Base-by-base conservation (phyloP, 2,329 filamentous ascomycete species). In the Sphaerulina vaccinii region DNA sequence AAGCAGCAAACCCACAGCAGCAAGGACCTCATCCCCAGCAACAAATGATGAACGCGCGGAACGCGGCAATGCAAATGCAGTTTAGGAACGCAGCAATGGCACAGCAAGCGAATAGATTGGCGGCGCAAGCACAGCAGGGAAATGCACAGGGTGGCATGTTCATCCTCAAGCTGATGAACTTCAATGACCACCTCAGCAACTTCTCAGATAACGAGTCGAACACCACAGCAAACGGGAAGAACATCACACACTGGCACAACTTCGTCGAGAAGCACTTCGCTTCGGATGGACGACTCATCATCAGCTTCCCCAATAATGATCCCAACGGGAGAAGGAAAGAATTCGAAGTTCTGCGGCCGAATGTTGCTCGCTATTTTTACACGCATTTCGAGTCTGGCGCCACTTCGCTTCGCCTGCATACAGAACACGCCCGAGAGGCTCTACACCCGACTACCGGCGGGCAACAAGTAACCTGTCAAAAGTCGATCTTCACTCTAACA, bases 361-460 rank as follows among this genome's bases (percentile, higher is more conserved):
- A 88, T 1, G 77, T 99, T 39, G 83, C 92, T 27, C 84, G 92
- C 64, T 97, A 93, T 70, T 96, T 96, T 68, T 84, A 87, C 63
- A 91, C 89, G 0, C 87, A 95, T 64, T 96, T 93, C 67, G 85
- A 86, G 51, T 92, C 89, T 55, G 91, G 90, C 5, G 85, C 96
- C 49, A 86, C 82, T 61, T 88, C 85, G 49, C 88, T 97, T 62
- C 90, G 96, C 68, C 80, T 97, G 67, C 83, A 90, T 18, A 80
- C 95, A 63, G 90, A 95, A 62, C 85, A 83, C 32, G 74, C 80
- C 13, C 74, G 72, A 22, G 82, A 86, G 60, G 76, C 72, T 32
- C 72, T 75, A 38, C 69, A 87, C 29, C 76, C 79, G 1, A 81
- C 27, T 32, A 32, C 80, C 51, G 83, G 85, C 41, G 83, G 82